Conservation (phyloP, 345 rosid species). For the Turnera subulata region DNA sequence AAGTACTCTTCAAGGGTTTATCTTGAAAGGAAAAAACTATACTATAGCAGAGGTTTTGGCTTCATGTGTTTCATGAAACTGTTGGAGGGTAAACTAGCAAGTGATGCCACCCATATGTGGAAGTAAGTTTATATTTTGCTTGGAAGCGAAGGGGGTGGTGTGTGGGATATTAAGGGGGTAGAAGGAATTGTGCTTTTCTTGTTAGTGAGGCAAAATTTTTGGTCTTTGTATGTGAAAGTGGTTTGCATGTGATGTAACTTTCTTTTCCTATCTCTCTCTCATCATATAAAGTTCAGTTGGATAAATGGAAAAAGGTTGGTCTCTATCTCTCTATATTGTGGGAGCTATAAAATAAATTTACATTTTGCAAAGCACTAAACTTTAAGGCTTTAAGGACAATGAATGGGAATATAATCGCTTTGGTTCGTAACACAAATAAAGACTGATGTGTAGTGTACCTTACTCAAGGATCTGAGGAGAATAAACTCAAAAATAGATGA, state of each 20-base stretch:
- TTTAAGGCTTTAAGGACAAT: slow-evolving; percentile 18
- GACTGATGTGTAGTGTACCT: slow-evolving; percentile 13
- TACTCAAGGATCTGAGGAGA: slow-evolving; percentile 3
- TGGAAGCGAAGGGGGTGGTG: slow-evolving; percentile 6
- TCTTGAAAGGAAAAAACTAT: background rate
- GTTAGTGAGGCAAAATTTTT: slow-evolving; percentile 47
- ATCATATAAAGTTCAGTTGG: slow-evolving; percentile 27
- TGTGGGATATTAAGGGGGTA: slow-evolving; percentile 14
- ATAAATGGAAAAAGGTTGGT: slow-evolving; percentile 20
- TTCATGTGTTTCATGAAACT: slow-evolving; percentile 5
- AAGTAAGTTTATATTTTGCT: slow-evolving; percentile 4
- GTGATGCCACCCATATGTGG: background rate
- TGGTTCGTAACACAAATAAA: slow-evolving; percentile 7
- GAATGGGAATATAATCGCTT: slow-evolving; percentile 42
- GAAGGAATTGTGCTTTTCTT: slow-evolving; percentile 71
- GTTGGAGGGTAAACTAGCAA: slow-evolving; percentile 3
- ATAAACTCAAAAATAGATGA: slow-evolving; percentile 15
- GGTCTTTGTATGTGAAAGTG: slow-evolving; percentile 47
- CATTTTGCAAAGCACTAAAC: slow-evolving; percentile 20
- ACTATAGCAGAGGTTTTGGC: slow-evolving; percentile 11
- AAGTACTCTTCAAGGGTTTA: background rate
- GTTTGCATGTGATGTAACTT: slow-evolving; percentile 58
- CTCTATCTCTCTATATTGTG: slow-evolving; percentile 18
- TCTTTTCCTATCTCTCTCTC: slow-evolving; percentile 12
- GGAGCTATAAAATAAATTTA: slow-evolving; percentile 9